Conservation (phyloP, 768 basidiomycete species). For the Pisolithus tinctorius region DNA sequence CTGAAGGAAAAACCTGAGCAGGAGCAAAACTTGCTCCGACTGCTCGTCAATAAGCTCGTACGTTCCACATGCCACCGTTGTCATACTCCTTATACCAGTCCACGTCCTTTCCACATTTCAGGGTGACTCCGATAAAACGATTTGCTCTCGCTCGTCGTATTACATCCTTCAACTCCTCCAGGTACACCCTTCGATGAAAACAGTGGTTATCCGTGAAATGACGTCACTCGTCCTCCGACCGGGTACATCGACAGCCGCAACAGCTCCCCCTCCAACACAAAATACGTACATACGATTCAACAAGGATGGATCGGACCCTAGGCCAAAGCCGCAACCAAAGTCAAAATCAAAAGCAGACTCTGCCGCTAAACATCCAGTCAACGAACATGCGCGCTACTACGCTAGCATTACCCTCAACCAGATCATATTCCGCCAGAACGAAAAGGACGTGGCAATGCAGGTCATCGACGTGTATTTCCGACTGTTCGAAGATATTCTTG, state of each 20-base stretch:
- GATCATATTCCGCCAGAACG: conserved; percentile 62
- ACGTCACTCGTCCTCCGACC: conserved; percentile 65
- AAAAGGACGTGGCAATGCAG: conserved; percentile 67
- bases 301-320: conserved; percentile 22
- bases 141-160: conserved; percentile 87
- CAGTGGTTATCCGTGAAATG: conserved; percentile 82
- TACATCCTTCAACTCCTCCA: conserved; percentile 87
- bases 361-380: conserved; percentile 38
- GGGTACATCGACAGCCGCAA: conserved; percentile 30
- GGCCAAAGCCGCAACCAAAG: neutral
- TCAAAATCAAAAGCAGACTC: conserved; percentile 12
- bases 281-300: conserved; percentile 50
- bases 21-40: conserved; percentile 88
- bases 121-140: conserved; percentile 85
- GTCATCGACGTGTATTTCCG: conserved; percentile 92
- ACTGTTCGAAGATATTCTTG: conserved; percentile 84
- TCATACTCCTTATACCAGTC: neutral
- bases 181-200: conserved; percentile 88
- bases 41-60: conserved; percentile 93
- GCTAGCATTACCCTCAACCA: conserved; percentile 93
- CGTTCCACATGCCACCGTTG: conserved; percentile 18
- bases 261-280: conserved; percentile 12
- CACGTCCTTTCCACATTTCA: conserved; percentile 19
- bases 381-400: conserved; percentile 83
- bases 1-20: conserved; percentile 92